A percentile compares a stretch with the other conserved stretches of the same genome.
These are phyloP conservation scores for Filobasidium uniguttulatum DNA, from an alignment of 1,284 basidiomycete species.

Conservation along the genomic window DNA sequence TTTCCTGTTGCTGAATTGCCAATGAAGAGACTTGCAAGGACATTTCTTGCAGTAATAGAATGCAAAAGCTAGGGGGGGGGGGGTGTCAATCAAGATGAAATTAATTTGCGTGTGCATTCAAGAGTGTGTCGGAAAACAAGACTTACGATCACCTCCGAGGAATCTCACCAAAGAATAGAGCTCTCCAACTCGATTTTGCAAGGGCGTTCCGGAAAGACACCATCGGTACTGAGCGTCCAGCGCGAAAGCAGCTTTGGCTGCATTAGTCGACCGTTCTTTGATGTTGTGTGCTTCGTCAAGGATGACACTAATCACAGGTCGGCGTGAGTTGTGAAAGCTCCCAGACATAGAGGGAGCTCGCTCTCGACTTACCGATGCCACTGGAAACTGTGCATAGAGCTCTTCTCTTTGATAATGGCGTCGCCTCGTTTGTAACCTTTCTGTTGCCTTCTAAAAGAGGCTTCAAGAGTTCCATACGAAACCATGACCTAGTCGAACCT, in stretches of 20 bases:
- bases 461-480: conserved; percentile 71
- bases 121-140: neutral
- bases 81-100: neutral
- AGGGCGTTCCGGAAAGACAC: conserved; percentile 97
- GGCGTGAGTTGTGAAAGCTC: neutral
- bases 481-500: conserved; percentile 24
- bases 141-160: conserved; percentile 60
- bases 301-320: conserved; percentile 18
- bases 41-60: conserved; percentile 75
- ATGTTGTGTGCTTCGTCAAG: conserved; percentile 98
- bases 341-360: conserved; percentile 19
- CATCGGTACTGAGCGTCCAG: conserved; percentile 69
- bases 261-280: conserved; percentile 87
- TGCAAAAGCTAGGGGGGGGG: conserved; percentile 34
- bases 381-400: conserved; percentile 66
- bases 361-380: conserved; percentile 70
- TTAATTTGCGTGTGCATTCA: no score
- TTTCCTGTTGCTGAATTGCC: conserved; percentile 63
- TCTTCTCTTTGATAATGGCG: conserved; percentile 74
- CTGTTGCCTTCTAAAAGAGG: conserved; percentile 83
- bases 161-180: conserved; percentile 86
- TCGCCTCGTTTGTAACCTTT: conserved; percentile 80
- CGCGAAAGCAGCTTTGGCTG: conserved; percentile 89
- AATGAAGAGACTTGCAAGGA: conserved; percentile 45
- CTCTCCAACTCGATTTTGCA: conserved; percentile 94